Base-by-base conservation (phyloP, 495 filamentous ascomycete genomes). In the Chaetomium tenue region DNA sequence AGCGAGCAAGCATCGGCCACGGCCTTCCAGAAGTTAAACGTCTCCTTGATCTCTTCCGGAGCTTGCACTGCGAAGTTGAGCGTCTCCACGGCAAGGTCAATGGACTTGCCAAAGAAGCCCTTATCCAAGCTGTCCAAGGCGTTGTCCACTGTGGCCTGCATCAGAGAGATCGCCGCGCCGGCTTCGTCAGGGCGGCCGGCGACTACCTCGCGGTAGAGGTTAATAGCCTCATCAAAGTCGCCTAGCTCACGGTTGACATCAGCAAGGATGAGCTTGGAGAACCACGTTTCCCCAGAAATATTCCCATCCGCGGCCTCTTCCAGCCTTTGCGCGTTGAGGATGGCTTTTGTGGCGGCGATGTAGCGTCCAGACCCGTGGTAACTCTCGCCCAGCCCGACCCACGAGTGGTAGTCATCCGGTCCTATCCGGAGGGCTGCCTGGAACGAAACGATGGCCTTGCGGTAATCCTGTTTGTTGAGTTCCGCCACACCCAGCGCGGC, bases 401-500 rank as follows among this genome's bases (percentile, higher is more conserved):
- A 99, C 13, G 90, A 93, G 74, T 98, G 87, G 68, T 97, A 98
- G 68, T 97, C 91, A 46, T 84, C 77, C 3, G 93, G 91, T 6
- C 88, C 83, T 46, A 93, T 89, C 54, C 93, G 80, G 18, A 98
- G 80, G n/a, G 94, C 92, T 11, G 89, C 84, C 70, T 97, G 91
- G 72, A 97, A 99, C 0, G 92, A 95, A 22, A 91, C 86, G 57
- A 96, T 90, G 30, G 91, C 92, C 72, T 91, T 88, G 60, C 82
- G 67, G 70, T 93, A 97, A 48, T 98, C 91, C 72, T 96, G 93
- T 66, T 90, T 91, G 74, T 97, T 99, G 65, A 96, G 85, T 74
- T 98, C 91, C 0, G 95, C 94, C n/a, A 97, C 90, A 40, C 94
- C 94, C 4, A 99, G 82, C 1, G 95, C 92, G n/a, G 93, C 91